Percentiles rank a stretch among this genome's conserved stretches.
phyloP scores from a whole-genome alignment of 1,139 yeast species.

The Yamadazyma jaroonii region DNA sequence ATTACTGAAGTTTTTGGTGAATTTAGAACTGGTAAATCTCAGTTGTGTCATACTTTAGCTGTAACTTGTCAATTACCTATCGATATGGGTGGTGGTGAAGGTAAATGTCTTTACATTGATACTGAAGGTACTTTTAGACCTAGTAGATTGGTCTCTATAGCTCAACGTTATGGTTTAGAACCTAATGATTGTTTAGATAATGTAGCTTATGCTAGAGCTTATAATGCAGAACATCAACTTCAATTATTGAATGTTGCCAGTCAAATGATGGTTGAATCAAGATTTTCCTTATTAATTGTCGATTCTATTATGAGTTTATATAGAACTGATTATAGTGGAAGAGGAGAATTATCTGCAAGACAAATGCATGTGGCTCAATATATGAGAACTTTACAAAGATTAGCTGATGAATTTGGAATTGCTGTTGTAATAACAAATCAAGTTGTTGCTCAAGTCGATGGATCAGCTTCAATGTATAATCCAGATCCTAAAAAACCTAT shows the following conservation, averaged over 20 bases:
- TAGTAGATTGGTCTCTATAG: slow-evolving; percentile 82
- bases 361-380: slow-evolving; percentile 93
- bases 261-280: slow-evolving; percentile 91
- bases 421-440: slow-evolving; percentile 98
- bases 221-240: slow-evolving; percentile 94
- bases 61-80: slow-evolving; percentile 96
- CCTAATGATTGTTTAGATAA: slow-evolving; percentile 95
- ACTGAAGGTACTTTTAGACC: slow-evolving; percentile 98
- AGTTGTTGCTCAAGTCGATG: slow-evolving; percentile 98
- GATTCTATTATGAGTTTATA: slow-evolving; percentile 96
- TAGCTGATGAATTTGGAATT: slow-evolving; percentile 97
- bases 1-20: slow-evolving; percentile 97
- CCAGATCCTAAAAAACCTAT: slow-evolving; percentile 99
- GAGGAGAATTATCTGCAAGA: slow-evolving; percentile 95
- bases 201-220: slow-evolving; percentile 96
- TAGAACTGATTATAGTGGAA: slow-evolving; percentile 91
- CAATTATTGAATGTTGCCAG: slow-evolving; percentile 88
- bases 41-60: slow-evolving; percentile 92
- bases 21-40: slow-evolving; percentile 97
- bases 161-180: slow-evolving; percentile 86
- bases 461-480: slow-evolving; percentile 75
- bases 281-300: slow-evolving; percentile 78
- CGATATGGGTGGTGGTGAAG: slow-evolving; percentile 99
- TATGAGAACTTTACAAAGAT: slow-evolving; percentile 84
- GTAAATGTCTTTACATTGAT: slow-evolving; percentile 92